Evolutionary conservation across 257 asterid genomes (phyloP).

Genomic region (Petunia axillaris): DNA sequence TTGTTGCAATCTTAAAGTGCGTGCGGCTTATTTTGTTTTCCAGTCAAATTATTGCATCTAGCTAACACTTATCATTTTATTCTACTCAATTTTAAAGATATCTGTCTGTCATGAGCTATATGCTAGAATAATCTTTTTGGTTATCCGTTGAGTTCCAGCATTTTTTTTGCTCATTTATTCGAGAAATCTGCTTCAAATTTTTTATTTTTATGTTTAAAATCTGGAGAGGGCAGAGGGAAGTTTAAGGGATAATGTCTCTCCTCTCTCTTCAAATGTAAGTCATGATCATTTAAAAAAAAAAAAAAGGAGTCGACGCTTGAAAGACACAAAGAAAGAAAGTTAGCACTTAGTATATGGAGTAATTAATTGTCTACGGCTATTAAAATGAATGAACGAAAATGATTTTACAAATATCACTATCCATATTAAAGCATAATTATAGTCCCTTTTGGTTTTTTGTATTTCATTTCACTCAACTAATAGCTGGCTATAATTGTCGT

Average conservation of each 20-base stretch:
- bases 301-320: neutral
- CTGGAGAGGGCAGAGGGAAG: neutral
- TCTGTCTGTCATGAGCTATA: neutral
- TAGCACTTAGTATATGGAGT: neutral
- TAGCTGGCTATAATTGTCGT: slow-evolving; percentile 25
- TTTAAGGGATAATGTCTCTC: neutral
- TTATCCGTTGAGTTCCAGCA: neutral
- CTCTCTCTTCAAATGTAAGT: too few species aligned
- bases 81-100: neutral
- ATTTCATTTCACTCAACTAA: slow-evolving; percentile 6
- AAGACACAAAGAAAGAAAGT: neutral
- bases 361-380: neutral
- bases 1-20: neutral
- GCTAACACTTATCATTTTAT: slow-evolving; percentile 1
- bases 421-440: neutral
- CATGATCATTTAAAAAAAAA: neutral
- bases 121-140: neutral
- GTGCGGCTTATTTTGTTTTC: neutral
- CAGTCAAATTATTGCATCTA: slow-evolving; percentile 3
- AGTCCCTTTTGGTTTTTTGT: neutral
- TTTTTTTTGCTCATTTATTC: slow-evolving; percentile 9
- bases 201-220: too few species aligned
- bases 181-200: neutral
- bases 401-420: neutral
- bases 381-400: neutral